Evolutionary conservation across 2,329 filamentous ascomycete genomes (phyloP).

Genomic region (Curvularia lunata): DNA sequence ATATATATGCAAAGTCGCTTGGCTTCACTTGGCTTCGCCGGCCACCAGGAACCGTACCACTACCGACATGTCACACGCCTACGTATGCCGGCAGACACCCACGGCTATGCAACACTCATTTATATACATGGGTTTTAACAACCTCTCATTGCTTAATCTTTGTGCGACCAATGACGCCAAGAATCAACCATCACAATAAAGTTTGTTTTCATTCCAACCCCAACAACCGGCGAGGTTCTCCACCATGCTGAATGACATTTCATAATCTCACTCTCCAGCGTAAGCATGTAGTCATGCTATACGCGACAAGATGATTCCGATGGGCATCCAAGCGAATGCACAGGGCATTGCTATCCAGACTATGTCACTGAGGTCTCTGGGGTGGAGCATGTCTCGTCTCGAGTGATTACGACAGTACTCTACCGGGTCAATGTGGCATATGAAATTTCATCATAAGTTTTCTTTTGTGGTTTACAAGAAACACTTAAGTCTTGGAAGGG

Average conservation of each 20-base stretch:
- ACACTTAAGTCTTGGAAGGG: slow-evolving; percentile 7
- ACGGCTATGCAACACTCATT: slow-evolving; percentile 1
- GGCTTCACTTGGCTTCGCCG: slow-evolving; percentile 7
- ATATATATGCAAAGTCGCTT: neutral
- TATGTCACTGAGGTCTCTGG: neutral
- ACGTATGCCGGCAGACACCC: slow-evolving; percentile 4
- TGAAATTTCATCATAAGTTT: neutral
- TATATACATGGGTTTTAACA: slow-evolving; percentile 4
- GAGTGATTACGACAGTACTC: slow-evolving; percentile 1
- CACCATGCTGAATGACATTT: neutral
- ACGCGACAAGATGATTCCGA: neutral
- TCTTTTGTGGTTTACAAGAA: neutral
- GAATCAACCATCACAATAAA: neutral
- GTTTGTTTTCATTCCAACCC: neutral
- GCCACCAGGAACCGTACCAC: slow-evolving; percentile 7
- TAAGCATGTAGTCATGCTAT: neutral
- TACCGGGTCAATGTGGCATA: neutral
- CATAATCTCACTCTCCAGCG: neutral
- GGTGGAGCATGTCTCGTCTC: neutral
- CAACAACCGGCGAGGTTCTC: neutral
- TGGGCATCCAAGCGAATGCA: neutral
- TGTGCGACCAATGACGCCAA: slow-evolving; percentile 5
- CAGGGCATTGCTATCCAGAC: neutral
- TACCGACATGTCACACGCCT: slow-evolving; percentile 3
- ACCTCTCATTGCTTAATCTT: slow-evolving; percentile 8